Conservation (phyloP, 805 yeast genomes). For the Candida andamanensis region DNA sequence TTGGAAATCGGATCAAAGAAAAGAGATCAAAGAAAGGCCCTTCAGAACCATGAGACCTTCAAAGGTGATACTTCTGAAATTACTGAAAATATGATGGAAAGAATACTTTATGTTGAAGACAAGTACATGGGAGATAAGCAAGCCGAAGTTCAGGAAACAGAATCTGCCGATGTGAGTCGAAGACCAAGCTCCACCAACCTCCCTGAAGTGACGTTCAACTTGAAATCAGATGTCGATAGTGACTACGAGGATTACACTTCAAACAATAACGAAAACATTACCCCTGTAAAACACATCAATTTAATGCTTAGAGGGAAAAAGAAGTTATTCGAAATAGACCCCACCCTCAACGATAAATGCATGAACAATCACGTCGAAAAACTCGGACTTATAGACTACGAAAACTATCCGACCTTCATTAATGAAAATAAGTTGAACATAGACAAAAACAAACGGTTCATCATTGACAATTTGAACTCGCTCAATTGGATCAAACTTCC, state of each 20-base stretch:
- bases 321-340: conserved; percentile 17
- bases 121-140: conserved; percentile 15
- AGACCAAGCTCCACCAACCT: neutral
- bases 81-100: conserved; percentile 32
- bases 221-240: conserved; percentile 7
- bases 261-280: conserved; percentile 7
- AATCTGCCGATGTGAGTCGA: neutral
- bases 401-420: conserved; percentile 26
- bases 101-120: conserved; percentile 33
- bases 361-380: conserved; percentile 12
- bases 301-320: conserved; percentile 10
- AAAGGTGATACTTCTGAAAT: conserved; percentile 38
- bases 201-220: conserved; percentile 9
- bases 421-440: conserved; percentile 24
- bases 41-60: conserved; percentile 30
- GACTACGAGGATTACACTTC: conserved; percentile 13
- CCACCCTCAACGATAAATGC: conserved; percentile 19
- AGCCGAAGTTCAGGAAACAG: conserved; percentile 4
- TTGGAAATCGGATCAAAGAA: conserved; percentile 26
- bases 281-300: conserved; percentile 9
- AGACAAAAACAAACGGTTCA: conserved; percentile 32
- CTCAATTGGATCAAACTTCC: conserved; percentile 77
- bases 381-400: conserved; percentile 14
- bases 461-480: conserved; percentile 51
- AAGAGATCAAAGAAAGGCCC: conserved; percentile 21